phyloP scores from a whole-genome alignment of 805 yeast genomes.

The Cyberlindnera samutprakarnensis region DNA sequence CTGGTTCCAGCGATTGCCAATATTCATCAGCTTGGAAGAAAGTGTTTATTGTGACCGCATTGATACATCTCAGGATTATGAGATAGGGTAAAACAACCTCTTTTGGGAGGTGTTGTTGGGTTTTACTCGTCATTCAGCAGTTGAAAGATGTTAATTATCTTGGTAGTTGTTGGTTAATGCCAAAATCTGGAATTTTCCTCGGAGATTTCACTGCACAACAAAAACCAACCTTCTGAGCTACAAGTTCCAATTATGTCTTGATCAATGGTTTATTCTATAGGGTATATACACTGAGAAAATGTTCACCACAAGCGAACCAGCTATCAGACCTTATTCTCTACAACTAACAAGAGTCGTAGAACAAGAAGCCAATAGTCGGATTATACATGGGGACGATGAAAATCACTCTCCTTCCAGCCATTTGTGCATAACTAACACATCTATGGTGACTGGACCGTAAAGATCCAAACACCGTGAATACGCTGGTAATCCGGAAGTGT shows the following conservation, averaged over 20 bases:
- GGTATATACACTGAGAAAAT: too few relatives aligned
- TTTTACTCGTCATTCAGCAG: too few relatives aligned
- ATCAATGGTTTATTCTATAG: too few relatives aligned
- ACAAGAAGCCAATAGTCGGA: constrained; percentile 14
- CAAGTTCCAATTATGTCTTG: too few relatives aligned
- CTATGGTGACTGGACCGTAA: constrained; percentile 5
- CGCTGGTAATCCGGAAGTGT: constrained; percentile 26
- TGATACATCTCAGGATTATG: constrained; percentile 43
- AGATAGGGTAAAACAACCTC: constrained; percentile 23
- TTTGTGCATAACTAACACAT: constrained; percentile 20
- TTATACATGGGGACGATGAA: constrained; percentile 19
- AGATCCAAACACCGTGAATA: constrained; percentile 11
- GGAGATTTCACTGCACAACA: too few relatives aligned
- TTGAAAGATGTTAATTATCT: too few relatives aligned
- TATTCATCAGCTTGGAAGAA: constrained; percentile 96
- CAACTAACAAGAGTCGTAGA: too few relatives aligned
- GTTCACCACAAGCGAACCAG: constrained; percentile 26
- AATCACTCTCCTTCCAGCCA: constrained; percentile 24
- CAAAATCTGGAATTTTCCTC: too few relatives aligned
- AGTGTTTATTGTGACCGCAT: constrained; percentile 58
- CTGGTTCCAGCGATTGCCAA: constrained; percentile 91
- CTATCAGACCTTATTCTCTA: too few relatives aligned
- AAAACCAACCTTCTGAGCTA: too few relatives aligned
- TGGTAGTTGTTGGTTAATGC: too few relatives aligned
- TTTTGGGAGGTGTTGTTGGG: constrained; percentile 9